Conservation (phyloP, 176 grass and related monocot species). For the Zizania latifolia region DNA sequence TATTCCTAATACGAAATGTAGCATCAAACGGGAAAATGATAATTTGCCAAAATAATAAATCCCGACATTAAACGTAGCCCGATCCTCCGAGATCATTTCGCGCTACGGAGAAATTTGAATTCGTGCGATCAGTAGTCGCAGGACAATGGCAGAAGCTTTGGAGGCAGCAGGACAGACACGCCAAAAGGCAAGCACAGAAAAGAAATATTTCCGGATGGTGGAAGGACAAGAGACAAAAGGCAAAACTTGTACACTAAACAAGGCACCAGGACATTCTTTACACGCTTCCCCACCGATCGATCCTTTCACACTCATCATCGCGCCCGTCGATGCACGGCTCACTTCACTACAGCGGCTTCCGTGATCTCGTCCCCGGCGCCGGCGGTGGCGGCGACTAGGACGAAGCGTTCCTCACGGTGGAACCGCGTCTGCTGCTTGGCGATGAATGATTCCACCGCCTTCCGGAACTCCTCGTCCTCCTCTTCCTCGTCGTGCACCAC, state of each 20-base stretch:
- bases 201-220: conserved; percentile 13
- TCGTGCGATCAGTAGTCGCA: background rate
- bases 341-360: conserved; percentile 11
- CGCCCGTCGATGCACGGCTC: background rate
- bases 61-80: too few species aligned
- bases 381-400: conserved; percentile 25
- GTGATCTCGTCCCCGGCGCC: background rate
- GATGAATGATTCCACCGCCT: conserved; percentile 65
- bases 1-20: too few species aligned
- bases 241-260: conserved; percentile 44
- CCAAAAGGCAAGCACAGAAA: conserved; percentile 2
- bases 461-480: conserved; percentile 50
- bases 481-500: conserved; percentile 33
- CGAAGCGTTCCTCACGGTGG: conserved; percentile 61
- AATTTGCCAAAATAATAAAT: too few species aligned
- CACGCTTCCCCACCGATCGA: conserved; percentile 2
- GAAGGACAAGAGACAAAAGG: conserved; percentile 28
- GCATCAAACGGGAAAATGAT: too few species aligned
- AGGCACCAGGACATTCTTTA: conserved; percentile 30
- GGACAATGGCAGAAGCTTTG: background rate
- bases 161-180: background rate
- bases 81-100: too few species aligned
- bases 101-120: background rate
- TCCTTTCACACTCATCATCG: conserved; percentile 3
- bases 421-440: conserved; percentile 57